A percentile compares a stretch with the other conserved stretches of the same genome.
Evolutionary conservation across 176 grass and related monocot genomes (phyloP).

Genomic region (Themeda triandra): DNA sequence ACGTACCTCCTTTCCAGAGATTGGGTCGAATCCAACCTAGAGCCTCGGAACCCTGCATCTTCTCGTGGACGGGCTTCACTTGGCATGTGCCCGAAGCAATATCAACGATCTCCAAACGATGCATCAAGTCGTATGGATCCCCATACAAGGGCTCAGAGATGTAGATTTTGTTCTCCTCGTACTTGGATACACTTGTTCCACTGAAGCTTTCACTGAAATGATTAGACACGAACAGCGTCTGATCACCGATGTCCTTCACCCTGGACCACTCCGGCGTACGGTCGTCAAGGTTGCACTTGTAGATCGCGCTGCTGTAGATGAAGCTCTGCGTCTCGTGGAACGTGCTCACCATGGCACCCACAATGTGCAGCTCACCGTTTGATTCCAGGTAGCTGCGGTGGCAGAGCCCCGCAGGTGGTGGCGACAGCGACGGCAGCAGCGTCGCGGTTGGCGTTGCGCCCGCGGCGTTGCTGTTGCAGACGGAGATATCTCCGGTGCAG

Average conservation of each 20-base stretch:
- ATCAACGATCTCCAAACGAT: not conserved
- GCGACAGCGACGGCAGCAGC: not conserved
- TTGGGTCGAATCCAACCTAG: slow-evolving; percentile 8
- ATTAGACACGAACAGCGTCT: not conserved
- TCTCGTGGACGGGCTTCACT: not conserved
- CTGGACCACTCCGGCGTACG: not conserved
- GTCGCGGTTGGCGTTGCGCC: not conserved
- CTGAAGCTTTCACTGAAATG: not conserved
- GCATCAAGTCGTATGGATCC: not conserved
- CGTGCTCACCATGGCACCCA: not conserved
- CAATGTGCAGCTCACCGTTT: slow-evolving; percentile 21
- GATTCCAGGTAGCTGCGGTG: slow-evolving; percentile 9
- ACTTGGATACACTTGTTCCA: not conserved
- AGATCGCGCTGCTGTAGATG: not conserved
- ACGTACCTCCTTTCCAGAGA: not conserved
- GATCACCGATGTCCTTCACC: not conserved
- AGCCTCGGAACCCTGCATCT: not conserved
- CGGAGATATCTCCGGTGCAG: not conserved
- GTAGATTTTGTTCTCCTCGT: slow-evolving; percentile 17
- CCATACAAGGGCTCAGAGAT: not conserved
- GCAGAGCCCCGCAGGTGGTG: not conserved
- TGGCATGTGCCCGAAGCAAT: not conserved
- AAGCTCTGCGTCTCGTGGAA: not conserved
- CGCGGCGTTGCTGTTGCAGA: not conserved
- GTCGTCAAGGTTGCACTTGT: not conserved